phyloP scores from a whole-genome alignment of 257 asterid genomes.

The Henckelia pumila region DNA sequence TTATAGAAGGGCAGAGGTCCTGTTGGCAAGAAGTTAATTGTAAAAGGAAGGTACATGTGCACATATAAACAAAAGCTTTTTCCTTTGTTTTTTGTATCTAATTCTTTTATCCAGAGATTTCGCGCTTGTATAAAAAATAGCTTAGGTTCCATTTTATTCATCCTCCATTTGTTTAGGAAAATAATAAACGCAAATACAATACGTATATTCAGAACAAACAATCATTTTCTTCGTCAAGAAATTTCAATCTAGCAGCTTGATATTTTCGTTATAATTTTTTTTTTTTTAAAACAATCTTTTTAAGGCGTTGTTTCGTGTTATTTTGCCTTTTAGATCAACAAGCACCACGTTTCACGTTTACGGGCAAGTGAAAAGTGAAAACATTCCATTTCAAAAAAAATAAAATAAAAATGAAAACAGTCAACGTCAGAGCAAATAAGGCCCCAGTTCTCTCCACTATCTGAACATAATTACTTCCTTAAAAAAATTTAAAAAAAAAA shows the following conservation, averaged over 20 bases:
- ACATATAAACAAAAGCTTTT: background rate
- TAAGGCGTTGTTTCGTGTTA: background rate
- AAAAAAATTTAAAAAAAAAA: too few species aligned
- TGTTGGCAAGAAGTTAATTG: conserved; percentile 24
- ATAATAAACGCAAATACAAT: background rate
- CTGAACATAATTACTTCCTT: too few species aligned
- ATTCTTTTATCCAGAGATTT: background rate
- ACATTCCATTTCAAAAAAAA: background rate
- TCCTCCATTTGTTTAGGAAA: background rate
- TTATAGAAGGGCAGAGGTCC: conserved; percentile 66
- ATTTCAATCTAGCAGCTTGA: background rate
- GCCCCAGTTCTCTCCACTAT: too few species aligned
- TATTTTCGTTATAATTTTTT: too few species aligned
- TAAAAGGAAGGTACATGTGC: too few species aligned
- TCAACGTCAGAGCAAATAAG: too few species aligned
- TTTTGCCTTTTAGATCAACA: background rate
- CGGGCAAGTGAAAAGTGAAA: background rate
- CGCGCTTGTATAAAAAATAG: background rate
- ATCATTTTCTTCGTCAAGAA: background rate
- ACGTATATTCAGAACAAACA: too few species aligned
- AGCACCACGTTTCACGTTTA: background rate
- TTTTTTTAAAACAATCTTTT: too few species aligned
- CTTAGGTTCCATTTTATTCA: background rate
- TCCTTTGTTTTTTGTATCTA: background rate
- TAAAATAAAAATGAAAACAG: too few species aligned